Percentiles rank a stretch among this genome's conserved stretches.
Conservation (phyloP, 805 yeast species). For the Kluyveromyces dobzhanskii region DNA sequence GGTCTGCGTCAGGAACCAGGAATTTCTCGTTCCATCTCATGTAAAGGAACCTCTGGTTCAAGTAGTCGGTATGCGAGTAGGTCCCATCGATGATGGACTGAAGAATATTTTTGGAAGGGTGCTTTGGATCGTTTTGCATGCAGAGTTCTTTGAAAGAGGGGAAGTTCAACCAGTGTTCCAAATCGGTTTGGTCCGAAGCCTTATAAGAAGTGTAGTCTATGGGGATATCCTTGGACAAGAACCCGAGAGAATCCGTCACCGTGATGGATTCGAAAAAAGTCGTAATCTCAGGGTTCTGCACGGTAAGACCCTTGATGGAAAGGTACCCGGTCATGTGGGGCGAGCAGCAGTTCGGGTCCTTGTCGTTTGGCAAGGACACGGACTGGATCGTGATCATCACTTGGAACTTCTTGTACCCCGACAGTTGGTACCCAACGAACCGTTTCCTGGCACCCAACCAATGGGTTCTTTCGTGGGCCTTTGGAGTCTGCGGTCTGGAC, state of each 20-base stretch:
- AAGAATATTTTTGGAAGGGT: constrained; percentile 11
- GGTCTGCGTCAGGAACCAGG: constrained; percentile 67
- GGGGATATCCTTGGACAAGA: constrained; percentile 23
- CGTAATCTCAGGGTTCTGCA: constrained; percentile 58
- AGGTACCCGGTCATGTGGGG: constrained; percentile 50
- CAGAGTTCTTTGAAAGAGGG: constrained; percentile 34
- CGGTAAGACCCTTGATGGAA: constrained; percentile 61
- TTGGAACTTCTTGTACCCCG: constrained; percentile 34
- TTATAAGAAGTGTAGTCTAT: constrained; percentile 43
- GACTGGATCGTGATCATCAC: constrained; percentile 51
- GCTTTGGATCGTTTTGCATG: constrained; percentile 4
- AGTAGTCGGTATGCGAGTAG: constrained; percentile 23
- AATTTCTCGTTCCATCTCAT: constrained; percentile 96
- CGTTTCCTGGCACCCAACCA: constrained; percentile 18
- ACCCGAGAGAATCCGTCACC: constrained; percentile 23
- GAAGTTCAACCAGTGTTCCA: constrained; percentile 61
- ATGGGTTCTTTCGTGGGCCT: constrained; percentile 3
- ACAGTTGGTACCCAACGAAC: constrained; percentile 30
- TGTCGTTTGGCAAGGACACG: constrained; percentile 36
- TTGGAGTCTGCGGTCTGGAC: constrained; percentile 7
- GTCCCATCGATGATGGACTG: constrained; percentile 15
- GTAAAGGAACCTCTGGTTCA: constrained; percentile 46
- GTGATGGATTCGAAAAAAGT: constrained; percentile 54
- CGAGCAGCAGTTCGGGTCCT: constrained; percentile 21
- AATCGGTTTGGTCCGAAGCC: constrained; percentile 48